Evolutionary conservation across 148 eudicot genomes (phyloP).

Genomic region (Bassia scoparia): DNA sequence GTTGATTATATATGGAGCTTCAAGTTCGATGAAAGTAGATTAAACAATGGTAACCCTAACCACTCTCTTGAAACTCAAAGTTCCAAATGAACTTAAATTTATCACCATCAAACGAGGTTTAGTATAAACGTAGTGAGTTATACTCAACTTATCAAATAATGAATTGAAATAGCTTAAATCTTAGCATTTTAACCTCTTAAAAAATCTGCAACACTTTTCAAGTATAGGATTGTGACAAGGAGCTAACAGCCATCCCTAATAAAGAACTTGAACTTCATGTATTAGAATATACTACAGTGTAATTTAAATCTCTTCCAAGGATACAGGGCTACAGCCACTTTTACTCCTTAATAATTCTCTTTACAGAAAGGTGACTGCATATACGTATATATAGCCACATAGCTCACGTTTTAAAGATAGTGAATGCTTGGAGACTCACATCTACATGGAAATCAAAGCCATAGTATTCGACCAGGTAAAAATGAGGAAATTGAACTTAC

Average conservation of each 20-base stretch:
- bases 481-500: slow-evolving; percentile 42
- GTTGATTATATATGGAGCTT: neutral
- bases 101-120: neutral
- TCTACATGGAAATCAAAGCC: neutral
- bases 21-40: neutral
- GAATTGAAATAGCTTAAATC: no score
- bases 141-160: no score
- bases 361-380: no score
- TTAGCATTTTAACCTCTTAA: no score
- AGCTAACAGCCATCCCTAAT: no score
- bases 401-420: neutral
- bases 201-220: no score
- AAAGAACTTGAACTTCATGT: no score
- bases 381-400: no score
- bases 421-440: neutral
- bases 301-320: neutral
- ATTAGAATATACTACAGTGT: neutral
- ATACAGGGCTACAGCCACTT: no score
- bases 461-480: neutral
- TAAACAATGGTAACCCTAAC: neutral
- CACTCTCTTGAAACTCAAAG: neutral
- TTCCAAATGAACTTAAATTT: neutral
- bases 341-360: no score
- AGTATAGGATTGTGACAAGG: no score
- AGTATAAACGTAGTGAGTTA: neutral